A percentile compares a stretch with the other conserved stretches of the same genome.
Conservation (phyloP, 768 basidiomycete genomes). For the Suillus subluteus region DNA sequence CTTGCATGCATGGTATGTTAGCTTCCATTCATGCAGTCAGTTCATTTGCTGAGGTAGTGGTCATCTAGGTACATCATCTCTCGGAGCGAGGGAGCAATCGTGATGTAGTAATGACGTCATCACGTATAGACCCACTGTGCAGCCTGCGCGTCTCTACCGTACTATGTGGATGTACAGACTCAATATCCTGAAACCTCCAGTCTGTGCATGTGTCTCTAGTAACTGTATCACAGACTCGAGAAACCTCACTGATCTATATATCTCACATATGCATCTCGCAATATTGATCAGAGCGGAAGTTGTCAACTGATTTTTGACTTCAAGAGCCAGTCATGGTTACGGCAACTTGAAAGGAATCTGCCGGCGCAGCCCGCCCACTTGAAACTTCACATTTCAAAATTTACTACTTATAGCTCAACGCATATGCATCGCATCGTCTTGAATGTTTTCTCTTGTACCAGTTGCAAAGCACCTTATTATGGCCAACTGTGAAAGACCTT, state of each 20-base stretch:
- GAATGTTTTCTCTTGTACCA: not conserved
- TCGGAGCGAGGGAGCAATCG: conserved; percentile 24
- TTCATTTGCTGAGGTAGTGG: not conserved
- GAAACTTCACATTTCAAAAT: too few relatives aligned
- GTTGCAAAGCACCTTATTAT: not conserved
- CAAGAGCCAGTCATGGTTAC: too few relatives aligned
- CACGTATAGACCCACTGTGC: too few relatives aligned
- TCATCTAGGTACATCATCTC: conserved; percentile 28
- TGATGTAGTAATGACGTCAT: conserved; percentile 5
- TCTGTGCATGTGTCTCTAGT: too few relatives aligned
- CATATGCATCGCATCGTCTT: not conserved
- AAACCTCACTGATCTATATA: not conserved
- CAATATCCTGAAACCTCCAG: too few relatives aligned
- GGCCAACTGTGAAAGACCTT: not conserved
- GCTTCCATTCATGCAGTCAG: not conserved
- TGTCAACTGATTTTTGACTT: too few relatives aligned
- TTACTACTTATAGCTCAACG: too few relatives aligned
- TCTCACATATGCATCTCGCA: too few relatives aligned
- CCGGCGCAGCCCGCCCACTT: too few relatives aligned
- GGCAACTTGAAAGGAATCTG: not conserved
- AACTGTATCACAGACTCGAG: not conserved
- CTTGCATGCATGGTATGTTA: conserved; percentile 51
- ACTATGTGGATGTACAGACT: too few relatives aligned
- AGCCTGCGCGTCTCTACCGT: not conserved
- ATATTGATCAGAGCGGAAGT: too few relatives aligned